Conservation (phyloP, 1,139 yeast genomes). For the Yamadazyma songkhlaensis region DNA sequence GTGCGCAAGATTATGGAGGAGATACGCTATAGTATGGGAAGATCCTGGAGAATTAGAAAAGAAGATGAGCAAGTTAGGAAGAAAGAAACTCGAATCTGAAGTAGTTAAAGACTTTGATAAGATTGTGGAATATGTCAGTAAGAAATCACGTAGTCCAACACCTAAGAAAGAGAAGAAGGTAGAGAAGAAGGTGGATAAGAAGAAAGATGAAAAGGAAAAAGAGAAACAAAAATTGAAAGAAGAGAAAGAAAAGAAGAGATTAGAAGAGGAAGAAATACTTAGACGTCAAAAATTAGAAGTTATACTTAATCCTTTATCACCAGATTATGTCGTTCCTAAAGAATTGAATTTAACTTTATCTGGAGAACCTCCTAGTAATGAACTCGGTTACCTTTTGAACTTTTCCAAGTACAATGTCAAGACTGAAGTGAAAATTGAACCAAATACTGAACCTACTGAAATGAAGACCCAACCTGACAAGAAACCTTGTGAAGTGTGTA, state of each 20-base stretch:
- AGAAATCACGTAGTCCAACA: slow-evolving; percentile 7
- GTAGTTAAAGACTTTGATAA: slow-evolving; percentile 61
- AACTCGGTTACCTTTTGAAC: slow-evolving; percentile 18
- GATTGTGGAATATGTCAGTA: slow-evolving; percentile 25
- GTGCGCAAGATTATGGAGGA: slow-evolving; percentile 89
- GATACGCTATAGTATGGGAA: slow-evolving; percentile 90
- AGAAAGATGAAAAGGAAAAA: slow-evolving; percentile 4
- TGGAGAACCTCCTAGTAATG: slow-evolving; percentile 3
- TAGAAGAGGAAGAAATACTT: slow-evolving; percentile 3
- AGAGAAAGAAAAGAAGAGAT: slow-evolving; percentile 4
- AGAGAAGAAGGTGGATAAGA: slow-evolving; percentile 6
- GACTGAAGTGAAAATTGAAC: slow-evolving; percentile 11
- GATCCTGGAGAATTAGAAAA: slow-evolving; percentile 67
- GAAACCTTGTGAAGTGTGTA: slow-evolving; percentile 3
- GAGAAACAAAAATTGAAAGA: slow-evolving; percentile 5
- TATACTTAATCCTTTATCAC: slow-evolving; percentile 18
- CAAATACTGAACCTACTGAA: too few relatives aligned
- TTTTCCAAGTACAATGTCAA: slow-evolving; percentile 8
- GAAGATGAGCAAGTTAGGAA: slow-evolving; percentile 43
- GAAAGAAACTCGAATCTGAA: slow-evolving; percentile 68
- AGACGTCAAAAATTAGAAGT: slow-evolving; percentile 6
- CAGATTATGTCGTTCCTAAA: slow-evolving; percentile 18
- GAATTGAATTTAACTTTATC: slow-evolving; percentile 10
- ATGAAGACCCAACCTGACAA: neutral
- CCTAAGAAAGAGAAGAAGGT: slow-evolving; percentile 8